A percentile compares a stretch with the other conserved stretches of the same genome.
Conservation (phyloP, 176 grass and related monocot genomes). For the Eragrostis curvula region DNA sequence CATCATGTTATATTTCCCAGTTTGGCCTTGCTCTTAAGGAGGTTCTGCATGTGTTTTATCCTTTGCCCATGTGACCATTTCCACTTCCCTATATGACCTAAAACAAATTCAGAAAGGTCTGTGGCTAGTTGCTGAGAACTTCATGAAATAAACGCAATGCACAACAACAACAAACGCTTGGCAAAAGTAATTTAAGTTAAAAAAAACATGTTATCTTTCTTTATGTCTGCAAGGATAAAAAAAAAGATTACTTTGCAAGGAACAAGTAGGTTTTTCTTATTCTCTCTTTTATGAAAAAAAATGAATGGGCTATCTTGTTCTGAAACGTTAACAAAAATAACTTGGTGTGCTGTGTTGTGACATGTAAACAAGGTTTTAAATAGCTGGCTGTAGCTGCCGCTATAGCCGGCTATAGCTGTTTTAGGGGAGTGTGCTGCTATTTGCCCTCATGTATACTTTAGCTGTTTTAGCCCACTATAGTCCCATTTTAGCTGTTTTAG, state of each 20-base stretch:
- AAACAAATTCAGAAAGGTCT: conserved; percentile 16
- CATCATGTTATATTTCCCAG: conserved; percentile 33
- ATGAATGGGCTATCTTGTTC: background rate
- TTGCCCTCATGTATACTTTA: too few species aligned
- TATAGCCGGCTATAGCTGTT: too few species aligned
- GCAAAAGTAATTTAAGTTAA: background rate
- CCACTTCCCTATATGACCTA: conserved; percentile 19
- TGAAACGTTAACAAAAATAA: conserved; percentile 13
- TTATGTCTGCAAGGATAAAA: too few species aligned
- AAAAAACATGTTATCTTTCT: background rate
- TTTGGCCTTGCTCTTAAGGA: background rate
- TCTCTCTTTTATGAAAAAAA: background rate
- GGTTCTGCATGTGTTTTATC: background rate
- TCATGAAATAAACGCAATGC: background rate
- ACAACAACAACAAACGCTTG: background rate
- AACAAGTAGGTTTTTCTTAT: background rate
- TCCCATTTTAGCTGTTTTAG: too few species aligned
- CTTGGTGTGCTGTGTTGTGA: background rate
- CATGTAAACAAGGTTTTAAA: too few species aligned
- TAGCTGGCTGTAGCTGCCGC: too few species aligned
- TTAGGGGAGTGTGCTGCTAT: too few species aligned
- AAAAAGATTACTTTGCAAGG: too few species aligned
- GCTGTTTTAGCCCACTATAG: too few species aligned
- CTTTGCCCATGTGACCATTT: background rate
- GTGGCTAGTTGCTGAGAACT: conserved; percentile 4